phyloP scores from a whole-genome alignment of 2,329 filamentous ascomycete genomes.

The Aureobasidium sp. region DNA sequence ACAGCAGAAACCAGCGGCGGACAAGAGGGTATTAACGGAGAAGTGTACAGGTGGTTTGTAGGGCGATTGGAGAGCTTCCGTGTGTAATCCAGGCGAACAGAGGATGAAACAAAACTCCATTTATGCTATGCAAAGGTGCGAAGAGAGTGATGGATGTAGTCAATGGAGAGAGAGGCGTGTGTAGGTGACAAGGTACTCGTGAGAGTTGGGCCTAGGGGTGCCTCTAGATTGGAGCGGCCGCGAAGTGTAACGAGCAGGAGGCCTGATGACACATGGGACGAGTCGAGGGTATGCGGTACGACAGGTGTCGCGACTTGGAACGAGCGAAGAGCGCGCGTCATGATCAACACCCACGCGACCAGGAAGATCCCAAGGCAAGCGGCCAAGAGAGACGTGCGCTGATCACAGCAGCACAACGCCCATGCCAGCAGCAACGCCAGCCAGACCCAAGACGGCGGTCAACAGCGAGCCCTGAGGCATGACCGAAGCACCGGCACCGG shows the following conservation, averaged over 20 bases:
- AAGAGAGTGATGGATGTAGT: neutral
- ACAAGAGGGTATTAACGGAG: neutral
- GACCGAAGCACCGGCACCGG: neutral
- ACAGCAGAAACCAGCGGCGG: neutral
- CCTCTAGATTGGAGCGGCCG: neutral
- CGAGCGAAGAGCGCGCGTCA: neutral
- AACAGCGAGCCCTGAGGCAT: conserved; percentile 6
- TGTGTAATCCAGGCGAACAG: neutral
- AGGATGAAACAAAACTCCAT: neutral
- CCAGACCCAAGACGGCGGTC: neutral
- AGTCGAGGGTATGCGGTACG: neutral
- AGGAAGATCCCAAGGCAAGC: neutral
- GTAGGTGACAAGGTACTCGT: neutral
- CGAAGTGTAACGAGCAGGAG: neutral
- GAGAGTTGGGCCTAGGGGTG: neutral
- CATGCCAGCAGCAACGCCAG: conserved; percentile 7
- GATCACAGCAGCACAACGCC: conserved; percentile 2
- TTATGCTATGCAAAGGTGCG: neutral
- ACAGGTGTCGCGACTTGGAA: neutral
- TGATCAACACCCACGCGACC: neutral
- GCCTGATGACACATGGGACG: neutral
- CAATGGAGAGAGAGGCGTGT: neutral
- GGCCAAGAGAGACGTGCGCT: neutral
- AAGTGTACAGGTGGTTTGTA: neutral
- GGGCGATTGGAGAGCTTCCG: neutral